Evolutionary conservation across 352 stramenopile species (phyloP).

Genomic region (Lagenidium sp.): DNA sequence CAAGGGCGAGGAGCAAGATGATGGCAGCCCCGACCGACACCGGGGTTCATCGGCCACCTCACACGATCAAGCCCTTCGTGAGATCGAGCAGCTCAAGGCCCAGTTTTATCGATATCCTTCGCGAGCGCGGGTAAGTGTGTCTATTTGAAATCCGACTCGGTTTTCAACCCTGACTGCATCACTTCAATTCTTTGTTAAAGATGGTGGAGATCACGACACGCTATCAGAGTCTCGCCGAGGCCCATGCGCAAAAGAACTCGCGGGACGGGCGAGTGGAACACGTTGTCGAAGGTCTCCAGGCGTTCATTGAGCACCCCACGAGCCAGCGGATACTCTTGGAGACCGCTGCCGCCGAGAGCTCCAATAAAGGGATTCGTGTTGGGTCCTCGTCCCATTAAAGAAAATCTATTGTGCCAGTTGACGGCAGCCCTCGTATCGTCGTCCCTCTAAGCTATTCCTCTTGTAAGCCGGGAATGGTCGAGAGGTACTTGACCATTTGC

Average conservation of each 20-base stretch:
- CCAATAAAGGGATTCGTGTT: conserved; percentile 62
- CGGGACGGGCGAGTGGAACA: conserved; percentile 62
- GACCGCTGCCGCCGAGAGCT: conserved; percentile 42
- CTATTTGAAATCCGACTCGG: background rate
- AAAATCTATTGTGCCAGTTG: background rate
- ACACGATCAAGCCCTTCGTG: conserved; percentile 14
- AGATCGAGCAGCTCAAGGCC: conserved; percentile 47
- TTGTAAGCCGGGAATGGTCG: conserved; percentile 53
- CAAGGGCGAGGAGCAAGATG: conserved; percentile 53
- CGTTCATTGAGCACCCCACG: conserved; percentile 66
- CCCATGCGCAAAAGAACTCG: conserved; percentile 50
- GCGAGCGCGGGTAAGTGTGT: conserved; percentile 35
- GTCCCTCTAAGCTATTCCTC: too few species aligned
- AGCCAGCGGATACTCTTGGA: conserved; percentile 61
- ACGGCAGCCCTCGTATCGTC: conserved; percentile 9
- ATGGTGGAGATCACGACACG: conserved; percentile 67
- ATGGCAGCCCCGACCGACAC: background rate
- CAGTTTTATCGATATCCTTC: conserved; percentile 66
- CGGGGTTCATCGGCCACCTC: background rate
- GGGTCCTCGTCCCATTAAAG: conserved; percentile 15
- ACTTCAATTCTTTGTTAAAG: conserved; percentile 20
- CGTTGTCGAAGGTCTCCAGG: conserved; percentile 60
- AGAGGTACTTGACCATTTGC: conserved; percentile 74
- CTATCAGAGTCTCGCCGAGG: conserved; percentile 64
- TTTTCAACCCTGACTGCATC: too few species aligned